Evolutionary conservation across 495 filamentous ascomycete species (phyloP).

Genomic region (Neurospora intermedia): DNA sequence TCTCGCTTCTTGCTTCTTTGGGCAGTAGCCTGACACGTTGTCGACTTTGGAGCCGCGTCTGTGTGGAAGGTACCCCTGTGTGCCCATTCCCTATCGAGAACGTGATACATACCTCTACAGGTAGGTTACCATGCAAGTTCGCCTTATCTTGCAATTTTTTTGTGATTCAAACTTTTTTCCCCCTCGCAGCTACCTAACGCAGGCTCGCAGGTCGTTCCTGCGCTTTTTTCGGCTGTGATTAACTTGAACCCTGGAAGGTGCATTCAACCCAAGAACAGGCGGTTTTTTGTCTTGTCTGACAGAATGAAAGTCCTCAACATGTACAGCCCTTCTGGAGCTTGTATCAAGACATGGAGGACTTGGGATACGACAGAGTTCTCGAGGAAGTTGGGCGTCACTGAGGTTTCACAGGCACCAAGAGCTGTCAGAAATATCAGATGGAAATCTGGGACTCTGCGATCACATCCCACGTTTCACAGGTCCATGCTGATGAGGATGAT

Average conservation of each 20-base stretch:
- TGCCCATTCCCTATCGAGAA: background rate
- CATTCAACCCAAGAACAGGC: background rate
- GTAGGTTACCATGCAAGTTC: background rate
- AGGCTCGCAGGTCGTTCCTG: background rate
- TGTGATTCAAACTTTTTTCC: background rate
- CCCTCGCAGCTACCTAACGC: background rate
- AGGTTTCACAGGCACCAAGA: background rate
- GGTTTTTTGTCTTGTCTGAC: background rate
- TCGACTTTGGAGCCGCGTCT: background rate
- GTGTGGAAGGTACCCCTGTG: background rate
- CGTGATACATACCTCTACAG: background rate
- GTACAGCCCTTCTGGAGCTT: background rate
- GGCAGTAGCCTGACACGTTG: background rate
- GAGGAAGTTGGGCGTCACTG: background rate
- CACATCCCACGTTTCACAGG: background rate
- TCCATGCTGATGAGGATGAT: background rate
- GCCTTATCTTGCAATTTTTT: background rate
- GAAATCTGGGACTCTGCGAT: background rate
- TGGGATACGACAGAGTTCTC: background rate
- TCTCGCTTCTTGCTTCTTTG: background rate
- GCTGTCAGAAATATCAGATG: background rate
- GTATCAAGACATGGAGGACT: background rate
- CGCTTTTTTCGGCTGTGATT: background rate
- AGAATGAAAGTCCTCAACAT: background rate
- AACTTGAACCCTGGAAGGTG: background rate